Percentiles rank a stretch among this genome's conserved stretches.
These are phyloP conservation scores for Lasiosphaeris hirsuta DNA, from an alignment of 495 filamentous ascomycete genomes.

Conservation along the genomic window DNA sequence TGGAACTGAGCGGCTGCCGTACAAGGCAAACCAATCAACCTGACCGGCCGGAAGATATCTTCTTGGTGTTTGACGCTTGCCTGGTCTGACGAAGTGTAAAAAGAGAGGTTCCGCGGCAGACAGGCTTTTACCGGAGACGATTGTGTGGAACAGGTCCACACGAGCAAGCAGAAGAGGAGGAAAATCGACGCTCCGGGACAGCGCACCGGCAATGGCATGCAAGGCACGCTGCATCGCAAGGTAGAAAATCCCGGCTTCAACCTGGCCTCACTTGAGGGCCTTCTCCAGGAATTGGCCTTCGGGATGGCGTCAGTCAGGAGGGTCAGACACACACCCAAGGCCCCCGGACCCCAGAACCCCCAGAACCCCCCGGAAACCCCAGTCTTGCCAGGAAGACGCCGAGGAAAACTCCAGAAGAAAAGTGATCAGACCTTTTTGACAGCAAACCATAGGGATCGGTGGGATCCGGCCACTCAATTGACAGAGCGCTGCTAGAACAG, in stretches of 20 bases:
- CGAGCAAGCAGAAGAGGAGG: not conserved
- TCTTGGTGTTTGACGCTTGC: not conserved
- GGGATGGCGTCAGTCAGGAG: not conserved
- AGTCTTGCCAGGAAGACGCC: too few relatives aligned
- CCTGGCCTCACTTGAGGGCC: not conserved
- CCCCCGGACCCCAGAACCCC: not conserved
- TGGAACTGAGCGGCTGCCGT: not conserved
- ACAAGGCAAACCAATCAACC: not conserved
- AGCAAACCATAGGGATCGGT: not conserved
- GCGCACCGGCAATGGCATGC: not conserved
- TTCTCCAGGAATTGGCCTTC: not conserved
- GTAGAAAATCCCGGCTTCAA: too few relatives aligned
- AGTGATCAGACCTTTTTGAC: too few relatives aligned
- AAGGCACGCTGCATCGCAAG: too few relatives aligned
- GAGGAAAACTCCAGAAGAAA: too few relatives aligned
- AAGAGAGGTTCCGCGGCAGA: not conserved
- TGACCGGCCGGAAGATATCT: not conserved
- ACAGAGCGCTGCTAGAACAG: not conserved
- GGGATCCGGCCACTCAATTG: not conserved
- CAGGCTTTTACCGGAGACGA: not conserved
- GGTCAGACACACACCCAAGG: not conserved
- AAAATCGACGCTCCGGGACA: not conserved
- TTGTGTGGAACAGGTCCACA: not conserved
- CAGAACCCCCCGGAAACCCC: not conserved
- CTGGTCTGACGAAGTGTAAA: not conserved